Evolutionary conservation across 2,329 filamentous ascomycete genomes (phyloP), one percentile per base, ranked within the genome.

Genomic region (Colletotrichum spaethianum): DNA sequence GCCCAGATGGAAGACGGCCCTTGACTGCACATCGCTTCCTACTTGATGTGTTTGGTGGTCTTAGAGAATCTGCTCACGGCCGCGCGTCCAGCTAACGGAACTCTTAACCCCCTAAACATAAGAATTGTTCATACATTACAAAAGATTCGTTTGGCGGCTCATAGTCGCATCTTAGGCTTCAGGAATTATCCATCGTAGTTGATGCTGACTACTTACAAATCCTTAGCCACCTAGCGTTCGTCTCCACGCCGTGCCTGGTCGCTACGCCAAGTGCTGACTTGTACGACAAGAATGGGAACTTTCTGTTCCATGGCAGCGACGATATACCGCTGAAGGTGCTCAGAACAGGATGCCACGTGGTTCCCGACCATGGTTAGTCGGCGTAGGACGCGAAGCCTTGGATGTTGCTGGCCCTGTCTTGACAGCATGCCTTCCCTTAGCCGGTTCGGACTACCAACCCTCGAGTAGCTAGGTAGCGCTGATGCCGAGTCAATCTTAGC

Each of bases 211-310:
- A n/a, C 16, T 18, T 18, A 20, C 28, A 4, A 33, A 5, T 7
- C 12, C n/a, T 36, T 23, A 2, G n/a, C 16, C 8, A n/a, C 18
- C 12, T 26, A 57, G 55, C 33, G 5, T 4, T 16, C 3, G 36
- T 48, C 26, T 50, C 40, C 12, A 6, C n/a, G n/a, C 14, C 42
- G 4, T 20, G 11, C 53, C 7, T 42, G 4, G 2, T 64, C 33
- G 78, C 5, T 53, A 14, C 12, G 6, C 69, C 75, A 70, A 66
- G 70, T 53, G 62, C 65, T 81, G 86, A 76, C 74, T 97, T 97
- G 94, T 91, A 94, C 71, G 97, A 93, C 86, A 89, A 94, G 76
- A 91, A 94, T 78, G 97, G 94, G 94, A 94, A 97, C 78, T 89
- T 97, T 53, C 86, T 97, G 73, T 97, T 97, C 79, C 92, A 93